phyloP scores from a whole-genome alignment of 2,329 filamentous ascomycete genomes.

The Botrytis porri region DNA sequence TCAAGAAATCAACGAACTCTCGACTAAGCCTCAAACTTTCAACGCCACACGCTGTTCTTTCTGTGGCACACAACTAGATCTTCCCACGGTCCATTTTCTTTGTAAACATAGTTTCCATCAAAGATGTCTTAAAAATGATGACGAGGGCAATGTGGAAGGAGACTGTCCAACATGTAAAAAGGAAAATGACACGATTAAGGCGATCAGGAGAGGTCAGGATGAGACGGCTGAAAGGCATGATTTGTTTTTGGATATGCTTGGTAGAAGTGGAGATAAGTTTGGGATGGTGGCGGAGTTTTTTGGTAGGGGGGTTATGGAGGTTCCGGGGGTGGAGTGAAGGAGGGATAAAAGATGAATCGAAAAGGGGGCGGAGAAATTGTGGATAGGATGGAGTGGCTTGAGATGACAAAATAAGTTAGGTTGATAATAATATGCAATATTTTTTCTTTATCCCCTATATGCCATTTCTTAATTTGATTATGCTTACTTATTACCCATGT shows the following conservation, averaged over 20 bases:
- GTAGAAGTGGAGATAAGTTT: constrained; percentile 76
- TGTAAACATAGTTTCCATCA: constrained; percentile 98
- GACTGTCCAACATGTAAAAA: constrained; percentile 85
- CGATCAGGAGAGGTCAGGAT: constrained; percentile 80
- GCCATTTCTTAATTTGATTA: neutral
- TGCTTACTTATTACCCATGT: neutral
- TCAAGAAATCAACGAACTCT: constrained; percentile 73
- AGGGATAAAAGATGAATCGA: neutral
- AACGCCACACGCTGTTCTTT: constrained; percentile 84
- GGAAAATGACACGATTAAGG: constrained; percentile 82
- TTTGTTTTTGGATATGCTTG: constrained; percentile 78
- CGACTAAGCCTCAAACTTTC: constrained; percentile 80
- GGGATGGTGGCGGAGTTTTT: constrained; percentile 94
- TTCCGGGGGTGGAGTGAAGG: constrained; percentile 23
- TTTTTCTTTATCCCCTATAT: neutral
- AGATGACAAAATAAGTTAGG: neutral
- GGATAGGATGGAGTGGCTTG: too few species aligned
- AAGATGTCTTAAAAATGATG: constrained; percentile 60
- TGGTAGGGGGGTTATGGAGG: constrained; percentile 84
- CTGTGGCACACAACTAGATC: constrained; percentile 70
- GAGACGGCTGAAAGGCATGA: constrained; percentile 87
- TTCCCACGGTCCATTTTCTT: constrained; percentile 91
- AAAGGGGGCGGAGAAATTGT: neutral
- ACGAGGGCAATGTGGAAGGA: constrained; percentile 56
- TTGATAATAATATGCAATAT: constrained; percentile 1